Base-by-base conservation (phyloP, 192 early-diverging fungal genomes). In the Coemansia sp. region DNA sequence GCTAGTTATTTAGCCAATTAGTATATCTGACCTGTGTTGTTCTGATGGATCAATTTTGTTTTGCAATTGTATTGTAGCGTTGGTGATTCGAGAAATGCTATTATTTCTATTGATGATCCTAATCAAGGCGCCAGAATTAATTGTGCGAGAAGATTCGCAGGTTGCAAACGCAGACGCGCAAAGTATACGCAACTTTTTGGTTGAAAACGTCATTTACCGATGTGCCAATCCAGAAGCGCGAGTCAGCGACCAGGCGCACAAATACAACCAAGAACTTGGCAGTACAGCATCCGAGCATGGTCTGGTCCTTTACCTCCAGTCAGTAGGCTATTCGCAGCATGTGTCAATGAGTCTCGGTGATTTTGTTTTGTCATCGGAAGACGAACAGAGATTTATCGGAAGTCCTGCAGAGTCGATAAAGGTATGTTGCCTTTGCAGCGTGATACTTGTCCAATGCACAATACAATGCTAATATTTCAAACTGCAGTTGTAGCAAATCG, bases 151-250 rank as follows among this genome's bases (percentile, higher is more conserved):
- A 1, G 61, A 60, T 19, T 25, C 64, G 10, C 58, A 43, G 38
- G 55, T 48, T 1, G 29, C 57, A 23, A 60, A 53, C 11, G 58
- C 50, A 2, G 52, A 54, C 22, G 59, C 53, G 0, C 2, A 3
- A 2, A 11, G 49, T 24, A 66, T 80, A 38, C 77, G 77, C 22
- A 68, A 80, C 45, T 80, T 80, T 65, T 51, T 80, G 19, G 59
- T 80, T 49, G 77, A 80, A 4, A 59, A 66, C 9, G 55, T 80
- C 7, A 65, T 80, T 14, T 32, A 55, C 32, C 29, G 17, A 6
- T 80, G 67, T 35, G 61, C 62, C 2, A 37, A 73, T 17, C 68
- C 77, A 2, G 17, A 22, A 8, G 37, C n/a, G 10, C 22, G 52
- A 0, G 27, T 50, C 0, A 29, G 35, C 1, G 11, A 19, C n/a